Evolutionary conservation across 2,329 filamentous ascomycete species (phyloP).

Genomic region (Magnaporthiopsis rhizophila): DNA sequence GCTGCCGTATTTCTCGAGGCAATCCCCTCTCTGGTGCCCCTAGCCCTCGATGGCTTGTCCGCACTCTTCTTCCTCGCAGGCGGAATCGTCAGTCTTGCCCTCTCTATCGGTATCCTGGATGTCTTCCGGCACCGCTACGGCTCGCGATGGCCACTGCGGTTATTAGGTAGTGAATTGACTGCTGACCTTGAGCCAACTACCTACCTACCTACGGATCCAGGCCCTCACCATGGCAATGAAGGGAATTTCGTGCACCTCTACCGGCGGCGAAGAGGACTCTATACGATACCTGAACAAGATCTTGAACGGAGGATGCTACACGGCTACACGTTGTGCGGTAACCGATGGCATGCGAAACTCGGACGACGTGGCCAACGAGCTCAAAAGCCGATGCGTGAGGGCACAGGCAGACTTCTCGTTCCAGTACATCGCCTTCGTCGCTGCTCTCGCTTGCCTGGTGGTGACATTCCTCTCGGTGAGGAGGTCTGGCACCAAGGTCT

Average conservation of each 20-base stretch:
- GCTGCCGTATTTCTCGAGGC: slow-evolving; percentile 20
- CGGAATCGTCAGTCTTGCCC: slow-evolving; percentile 17
- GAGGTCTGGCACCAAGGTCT: slow-evolving; percentile 5
- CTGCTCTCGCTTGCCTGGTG: slow-evolving; percentile 5
- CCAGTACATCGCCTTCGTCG: slow-evolving; percentile 8
- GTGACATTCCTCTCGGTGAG: slow-evolving; percentile 5
- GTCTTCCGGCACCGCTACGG: neutral
- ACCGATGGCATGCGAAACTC: neutral
- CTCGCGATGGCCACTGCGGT: neutral
- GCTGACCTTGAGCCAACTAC: neutral
- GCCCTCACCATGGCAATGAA: slow-evolving; percentile 24
- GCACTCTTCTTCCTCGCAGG: slow-evolving; percentile 24
- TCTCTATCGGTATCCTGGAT: neutral
- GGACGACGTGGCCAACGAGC: neutral
- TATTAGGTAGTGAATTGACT: neutral
- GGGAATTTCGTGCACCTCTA: slow-evolving; percentile 18
- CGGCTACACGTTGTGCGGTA: neutral
- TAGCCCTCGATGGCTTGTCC: slow-evolving; percentile 20
- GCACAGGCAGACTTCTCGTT: slow-evolving; percentile 10
- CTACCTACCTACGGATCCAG: neutral
- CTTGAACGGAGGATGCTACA: slow-evolving; percentile 21
- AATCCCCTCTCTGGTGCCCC: slow-evolving; percentile 18
- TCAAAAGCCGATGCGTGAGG: slow-evolving; percentile 7
- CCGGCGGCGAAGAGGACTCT: neutral
- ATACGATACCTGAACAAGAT: slow-evolving; percentile 19